phyloP scores from a whole-genome alignment of 2,329 filamentous ascomycete species.

The Trichoderma sp. region DNA sequence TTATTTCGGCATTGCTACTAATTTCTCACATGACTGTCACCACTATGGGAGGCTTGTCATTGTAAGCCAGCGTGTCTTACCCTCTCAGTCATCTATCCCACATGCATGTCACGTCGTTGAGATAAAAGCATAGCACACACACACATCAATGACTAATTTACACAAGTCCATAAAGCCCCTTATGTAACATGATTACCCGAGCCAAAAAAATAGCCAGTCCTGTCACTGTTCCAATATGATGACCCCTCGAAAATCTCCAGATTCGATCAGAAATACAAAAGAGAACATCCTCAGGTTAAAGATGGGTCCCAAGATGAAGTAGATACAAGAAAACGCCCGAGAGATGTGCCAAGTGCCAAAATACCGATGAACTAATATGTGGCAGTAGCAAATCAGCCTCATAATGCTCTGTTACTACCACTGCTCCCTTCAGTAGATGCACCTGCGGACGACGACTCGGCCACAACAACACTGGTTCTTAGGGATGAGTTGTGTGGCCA shows the following conservation, averaged over 20 bases:
- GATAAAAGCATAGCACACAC: background rate
- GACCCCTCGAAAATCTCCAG: background rate
- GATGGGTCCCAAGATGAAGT: background rate
- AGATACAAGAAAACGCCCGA: conserved; percentile 11
- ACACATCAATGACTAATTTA: background rate
- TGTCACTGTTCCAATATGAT: background rate
- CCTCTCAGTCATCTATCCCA: background rate
- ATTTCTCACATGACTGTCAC: conserved; percentile 3
- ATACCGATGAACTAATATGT: background rate
- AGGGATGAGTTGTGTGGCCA: conserved; percentile 43
- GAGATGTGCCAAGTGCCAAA: background rate
- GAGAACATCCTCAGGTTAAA: background rate
- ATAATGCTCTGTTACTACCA: background rate
- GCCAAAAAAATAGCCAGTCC: conserved; percentile 7
- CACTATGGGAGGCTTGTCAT: background rate
- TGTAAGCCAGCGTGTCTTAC: background rate
- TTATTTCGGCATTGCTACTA: background rate
- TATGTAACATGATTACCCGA: conserved; percentile 10
- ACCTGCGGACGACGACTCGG: conserved; percentile 12
- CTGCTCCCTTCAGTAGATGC: conserved; percentile 17
- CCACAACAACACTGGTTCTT: conserved; percentile 33
- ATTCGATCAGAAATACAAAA: conserved; percentile 2
- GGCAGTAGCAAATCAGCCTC: background rate
- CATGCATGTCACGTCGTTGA: conserved; percentile 10
- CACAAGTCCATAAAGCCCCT: background rate